phyloP scores from a whole-genome alignment of 371 early-diverging fungal genomes.

The Apophysomyces sp. region DNA sequence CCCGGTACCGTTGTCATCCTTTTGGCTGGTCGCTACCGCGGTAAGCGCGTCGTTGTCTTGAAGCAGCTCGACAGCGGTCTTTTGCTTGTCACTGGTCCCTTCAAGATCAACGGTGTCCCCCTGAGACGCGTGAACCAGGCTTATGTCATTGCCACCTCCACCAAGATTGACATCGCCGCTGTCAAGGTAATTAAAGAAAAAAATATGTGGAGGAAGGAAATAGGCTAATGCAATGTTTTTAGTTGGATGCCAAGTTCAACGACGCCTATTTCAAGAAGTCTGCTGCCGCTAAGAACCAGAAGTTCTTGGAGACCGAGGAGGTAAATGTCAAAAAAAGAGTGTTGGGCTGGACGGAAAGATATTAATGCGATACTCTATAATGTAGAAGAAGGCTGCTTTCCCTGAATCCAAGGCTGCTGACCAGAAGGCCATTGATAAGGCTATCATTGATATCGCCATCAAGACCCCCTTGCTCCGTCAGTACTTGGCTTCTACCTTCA shows the following conservation, averaged over 20 bases:
- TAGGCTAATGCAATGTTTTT: neutral
- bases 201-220: neutral
- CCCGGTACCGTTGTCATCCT: constrained; percentile 97
- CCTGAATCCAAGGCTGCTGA: constrained; percentile 65
- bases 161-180: constrained; percentile 87
- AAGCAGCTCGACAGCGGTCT: constrained; percentile 93
- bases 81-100: constrained; percentile 95
- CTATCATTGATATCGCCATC: constrained; percentile 73
- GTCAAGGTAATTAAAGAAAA: constrained; percentile 54
- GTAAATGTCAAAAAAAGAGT: constrained; percentile 5
- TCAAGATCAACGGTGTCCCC: constrained; percentile 97
- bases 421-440: constrained; percentile 86
- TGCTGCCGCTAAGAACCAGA: constrained; percentile 69
- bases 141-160: constrained; percentile 96
- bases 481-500: constrained; percentile 86
- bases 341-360: neutral
- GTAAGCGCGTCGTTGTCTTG: constrained; percentile 98
- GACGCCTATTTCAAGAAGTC: constrained; percentile 86
- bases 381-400: constrained; percentile 53
- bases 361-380: neutral
- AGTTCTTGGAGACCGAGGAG: constrained; percentile 75
- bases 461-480: constrained; percentile 82
- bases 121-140: constrained; percentile 96
- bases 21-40: constrained; percentile 94
- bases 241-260: constrained; percentile 71